Base-by-base conservation (phyloP, 352 stramenopile genomes). In the Phytophthora citrophthora region DNA sequence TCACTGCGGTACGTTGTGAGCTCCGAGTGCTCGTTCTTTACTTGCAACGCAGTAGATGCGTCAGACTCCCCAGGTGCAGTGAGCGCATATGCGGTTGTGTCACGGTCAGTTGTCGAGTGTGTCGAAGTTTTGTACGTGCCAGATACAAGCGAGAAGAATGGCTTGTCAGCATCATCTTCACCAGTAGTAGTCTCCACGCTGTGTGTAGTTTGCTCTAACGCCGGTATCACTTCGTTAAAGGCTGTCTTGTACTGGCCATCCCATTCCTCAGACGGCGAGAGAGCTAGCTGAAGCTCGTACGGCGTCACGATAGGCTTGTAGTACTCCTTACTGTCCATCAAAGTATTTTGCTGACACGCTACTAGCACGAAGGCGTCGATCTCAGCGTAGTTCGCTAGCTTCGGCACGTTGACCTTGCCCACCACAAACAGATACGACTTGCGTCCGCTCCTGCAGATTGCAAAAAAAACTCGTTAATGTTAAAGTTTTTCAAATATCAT, bases 351-450 rank as follows among this genome's bases (percentile, higher is more conserved):
- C 58, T 96, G 85, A 68, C 97, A 99, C 31, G 96, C 95, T 5
- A 99, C 93, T 10, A 99, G 71, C 44, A 98, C 96, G 64, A 98
- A 99, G 43, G 87, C 94, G 64, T 99, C 97, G 72, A 99, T 98
- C 70, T 99, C 95, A 12, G 93, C 93, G 87, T 98, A 99, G 64
- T 99, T 99, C 15, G 94, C 90, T 16, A 99, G 82, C 77, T 99
- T 99, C 13, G 95, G 91, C 13, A 97, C 88, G 71, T 99, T 99
- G 27, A 99, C 86, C 72, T 99, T 99, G 39, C 97, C 97, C 23
- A 99, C 95, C 11, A 97, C 88, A 72, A 99, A 99, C 24, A 97
- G 87, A 64, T 99, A 99, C 43, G 88, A 96, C 61, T 98, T 97
- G 48, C 95, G 90, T 15, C 94, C 94, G 26, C 77, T 96, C 72